phyloP scores from a whole-genome alignment of 2,329 filamentous ascomycete genomes.

The Nigrospora osmanthi region DNA sequence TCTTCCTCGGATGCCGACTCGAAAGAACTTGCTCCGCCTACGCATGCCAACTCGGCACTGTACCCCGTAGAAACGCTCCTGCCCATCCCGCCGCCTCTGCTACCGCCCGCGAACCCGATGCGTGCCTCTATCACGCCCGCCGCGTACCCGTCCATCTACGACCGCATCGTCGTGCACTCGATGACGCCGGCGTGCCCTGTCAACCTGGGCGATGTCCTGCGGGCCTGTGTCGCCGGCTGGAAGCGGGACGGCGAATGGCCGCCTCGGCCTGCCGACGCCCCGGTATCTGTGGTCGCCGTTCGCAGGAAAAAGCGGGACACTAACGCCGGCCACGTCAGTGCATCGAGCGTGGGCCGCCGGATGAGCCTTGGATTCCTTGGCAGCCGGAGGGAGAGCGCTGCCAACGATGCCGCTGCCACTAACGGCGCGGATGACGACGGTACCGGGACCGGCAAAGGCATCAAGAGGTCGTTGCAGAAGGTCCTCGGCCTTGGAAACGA shows the following conservation, averaged over 20 bases:
- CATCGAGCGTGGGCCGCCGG: slow-evolving; percentile 25
- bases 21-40: slow-evolving; percentile 23
- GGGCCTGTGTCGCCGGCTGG: slow-evolving; percentile 81
- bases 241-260: slow-evolving; percentile 93
- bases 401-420: slow-evolving; percentile 7
- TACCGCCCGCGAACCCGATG: slow-evolving; percentile 68
- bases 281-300: slow-evolving; percentile 27
- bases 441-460: slow-evolving; percentile 13
- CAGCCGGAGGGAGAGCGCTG: slow-evolving; percentile 19
- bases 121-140: slow-evolving; percentile 67
- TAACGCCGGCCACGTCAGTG: slow-evolving; percentile 11
- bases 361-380: slow-evolving; percentile 41
- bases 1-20: slow-evolving; percentile 32
- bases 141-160: slow-evolving; percentile 77
- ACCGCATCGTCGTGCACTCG: slow-evolving; percentile 74
- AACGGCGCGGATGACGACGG: slow-evolving; percentile 4
- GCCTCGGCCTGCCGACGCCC: slow-evolving; percentile 45
- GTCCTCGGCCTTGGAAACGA: slow-evolving; percentile 25
- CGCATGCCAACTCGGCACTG: slow-evolving; percentile 23
- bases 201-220: slow-evolving; percentile 74
- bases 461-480: slow-evolving; percentile 24
- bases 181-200: slow-evolving; percentile 82
- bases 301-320: slow-evolving; percentile 28
- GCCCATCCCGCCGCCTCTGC: slow-evolving; percentile 64
- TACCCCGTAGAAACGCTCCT: slow-evolving; percentile 56